Conservation (phyloP, 2,329 filamentous ascomycete genomes). For the Penicillium vulpinum region DNA sequence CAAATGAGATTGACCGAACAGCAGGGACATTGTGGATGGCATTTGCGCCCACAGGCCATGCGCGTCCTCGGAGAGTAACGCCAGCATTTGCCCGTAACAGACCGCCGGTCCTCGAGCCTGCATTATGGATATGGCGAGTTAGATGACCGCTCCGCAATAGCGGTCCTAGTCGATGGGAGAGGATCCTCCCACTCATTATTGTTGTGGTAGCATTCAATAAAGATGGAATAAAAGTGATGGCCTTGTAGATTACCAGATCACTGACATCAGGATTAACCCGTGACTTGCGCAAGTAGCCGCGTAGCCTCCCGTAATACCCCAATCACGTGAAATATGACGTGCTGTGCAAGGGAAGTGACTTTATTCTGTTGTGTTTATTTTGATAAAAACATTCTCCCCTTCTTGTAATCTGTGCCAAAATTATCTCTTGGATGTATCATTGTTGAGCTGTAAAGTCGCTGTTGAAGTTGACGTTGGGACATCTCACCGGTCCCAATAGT, state of each 20-base stretch:
- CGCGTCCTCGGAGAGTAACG: slow-evolving; percentile 61
- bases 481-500: slow-evolving; percentile 12
- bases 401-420: background rate
- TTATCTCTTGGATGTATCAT: background rate
- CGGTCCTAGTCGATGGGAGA: slow-evolving; percentile 71
- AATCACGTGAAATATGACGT: slow-evolving; percentile 36
- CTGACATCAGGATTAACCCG: slow-evolving; percentile 28
- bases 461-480: slow-evolving; percentile 7
- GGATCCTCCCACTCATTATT: slow-evolving; percentile 70
- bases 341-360: slow-evolving; percentile 26
- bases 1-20: slow-evolving; percentile 65
- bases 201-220: slow-evolving; percentile 40
- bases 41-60: slow-evolving; percentile 76
- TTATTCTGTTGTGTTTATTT: slow-evolving; percentile 9
- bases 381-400: background rate
- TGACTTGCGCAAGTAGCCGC: slow-evolving; percentile 39
- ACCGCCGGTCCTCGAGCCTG: slow-evolving; percentile 63
- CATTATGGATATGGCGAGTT: slow-evolving; percentile 64
- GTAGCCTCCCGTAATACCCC: slow-evolving; percentile 26
- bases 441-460: background rate
- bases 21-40: slow-evolving; percentile 77
- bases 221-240: slow-evolving; percentile 11
- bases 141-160: slow-evolving; percentile 62
- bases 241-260: slow-evolving; percentile 11
- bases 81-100: slow-evolving; percentile 66